Conservation (phyloP, 1,139 yeast genomes). For the Hyphopichia burtonii region DNA sequence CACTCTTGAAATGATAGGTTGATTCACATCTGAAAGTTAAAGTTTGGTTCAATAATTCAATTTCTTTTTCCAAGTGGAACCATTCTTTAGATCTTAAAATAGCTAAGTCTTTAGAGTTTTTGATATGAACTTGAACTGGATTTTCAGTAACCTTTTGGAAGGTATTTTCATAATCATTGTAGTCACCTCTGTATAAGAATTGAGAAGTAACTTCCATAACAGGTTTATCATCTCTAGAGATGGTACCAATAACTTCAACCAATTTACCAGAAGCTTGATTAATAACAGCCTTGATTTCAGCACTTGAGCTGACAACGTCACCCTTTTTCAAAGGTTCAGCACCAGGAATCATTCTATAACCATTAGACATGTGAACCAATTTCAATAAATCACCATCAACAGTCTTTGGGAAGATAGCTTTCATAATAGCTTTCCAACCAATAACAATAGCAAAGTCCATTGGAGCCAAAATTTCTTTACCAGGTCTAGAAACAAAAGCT, state of each 20-base stretch:
- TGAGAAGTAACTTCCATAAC: conserved; percentile 94
- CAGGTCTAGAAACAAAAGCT: conserved; percentile 88
- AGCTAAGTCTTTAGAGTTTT: conserved; percentile 85
- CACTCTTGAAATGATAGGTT: conserved; percentile 75
- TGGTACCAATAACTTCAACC: conserved; percentile 92
- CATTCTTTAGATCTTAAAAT: conserved; percentile 94
- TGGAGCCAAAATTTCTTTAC: conserved; percentile 86
- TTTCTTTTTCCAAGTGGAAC: conserved; percentile 79
- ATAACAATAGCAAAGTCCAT: conserved; percentile 99
- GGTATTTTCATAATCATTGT: conserved; percentile 85
- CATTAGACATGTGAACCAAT: conserved; percentile 91
- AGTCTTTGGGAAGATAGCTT: conserved; percentile 92
- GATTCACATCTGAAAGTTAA: conserved; percentile 91
- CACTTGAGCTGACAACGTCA: conserved; percentile 78
- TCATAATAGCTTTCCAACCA: conserved; percentile 98
- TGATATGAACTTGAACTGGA: conserved; percentile 76
- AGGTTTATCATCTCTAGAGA: conserved; percentile 71
- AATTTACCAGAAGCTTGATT: conserved; percentile 93
- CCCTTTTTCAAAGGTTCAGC: conserved; percentile 88
- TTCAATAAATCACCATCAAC: conserved; percentile 96
- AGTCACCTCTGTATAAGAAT: conserved; percentile 94
- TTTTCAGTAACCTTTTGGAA: conserved; percentile 87
- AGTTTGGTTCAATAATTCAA: conserved; percentile 74
- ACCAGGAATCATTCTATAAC: conserved; percentile 91
- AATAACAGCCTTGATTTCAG: conserved; percentile 83